Evolutionary conservation across 495 filamentous ascomycete genomes (phyloP).

Genomic region (Chaetomidium leptoderma): DNA sequence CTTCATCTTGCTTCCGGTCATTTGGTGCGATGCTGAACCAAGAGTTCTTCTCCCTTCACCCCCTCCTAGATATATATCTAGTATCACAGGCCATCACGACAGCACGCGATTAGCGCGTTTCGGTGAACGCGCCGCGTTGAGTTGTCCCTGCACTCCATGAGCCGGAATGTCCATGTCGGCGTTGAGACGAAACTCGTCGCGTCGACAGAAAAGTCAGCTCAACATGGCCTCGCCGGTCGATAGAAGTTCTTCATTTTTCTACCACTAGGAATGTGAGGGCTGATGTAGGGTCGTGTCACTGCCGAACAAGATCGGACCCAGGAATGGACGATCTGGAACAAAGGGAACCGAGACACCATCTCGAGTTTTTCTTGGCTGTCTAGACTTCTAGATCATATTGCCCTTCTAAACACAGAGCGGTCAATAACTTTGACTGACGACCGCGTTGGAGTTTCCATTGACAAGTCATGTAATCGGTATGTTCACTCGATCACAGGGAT

Average conservation of each 20-base stretch:
- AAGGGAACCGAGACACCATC: neutral
- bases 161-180: conserved; percentile 10
- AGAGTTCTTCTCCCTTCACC: neutral
- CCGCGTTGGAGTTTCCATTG: neutral
- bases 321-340: neutral
- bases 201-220: neutral
- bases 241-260: neutral
- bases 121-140: neutral
- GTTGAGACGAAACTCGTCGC: neutral
- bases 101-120: neutral
- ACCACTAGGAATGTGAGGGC: conserved; percentile 5
- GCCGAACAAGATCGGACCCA: neutral
- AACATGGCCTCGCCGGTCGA: neutral
- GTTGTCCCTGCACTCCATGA: neutral
- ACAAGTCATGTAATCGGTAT: no score
- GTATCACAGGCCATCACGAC: neutral
- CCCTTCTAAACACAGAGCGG: neutral
- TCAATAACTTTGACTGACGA: no score
- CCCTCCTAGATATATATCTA: conserved; percentile 9
- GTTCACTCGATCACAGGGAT: no score
- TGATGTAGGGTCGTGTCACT: neutral
- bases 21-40: conserved; percentile 5
- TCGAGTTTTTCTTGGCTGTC: neutral
- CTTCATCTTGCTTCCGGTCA: conserved; percentile 16
- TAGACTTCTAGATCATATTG: conserved; percentile 1